Base-by-base conservation (phyloP, 345 rosid species). In the Sonneratia alba region DNA sequence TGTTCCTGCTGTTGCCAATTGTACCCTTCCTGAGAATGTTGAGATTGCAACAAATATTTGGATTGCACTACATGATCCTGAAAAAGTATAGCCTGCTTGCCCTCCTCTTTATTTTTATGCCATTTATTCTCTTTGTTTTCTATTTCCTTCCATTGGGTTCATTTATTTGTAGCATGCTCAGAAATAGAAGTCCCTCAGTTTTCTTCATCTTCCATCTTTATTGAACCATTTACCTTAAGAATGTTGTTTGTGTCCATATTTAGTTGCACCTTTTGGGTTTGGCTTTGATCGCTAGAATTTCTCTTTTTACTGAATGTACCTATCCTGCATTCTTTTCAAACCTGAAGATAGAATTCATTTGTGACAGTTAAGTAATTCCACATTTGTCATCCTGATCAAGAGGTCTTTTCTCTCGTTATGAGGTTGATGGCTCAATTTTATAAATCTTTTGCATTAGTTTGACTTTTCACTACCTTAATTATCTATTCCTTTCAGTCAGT, bases 21-120 rank as follows among this genome's bases (percentile, higher is more conserved):
- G 78, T 68, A 82, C 91, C 73, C 86, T 95, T 84, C 92, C 93
- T 51, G 77, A 85, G 82, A 81, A 82, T 77, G 85, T 87, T 81
- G 92, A 87, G 80, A 78, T 92, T 79, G 95, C 93, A 53, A 92
- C 99, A 51, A 83, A 87, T 78, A 78, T 95, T 73, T 95, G 99
- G 99, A 92, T 95, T 74, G 92, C 97, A 70, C 69, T 92, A 55
- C 97, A 95, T 83, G 99, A 95, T 81, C 88, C 96, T 47, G 97
- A 92, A 76, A 95, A 95, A 96, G 99, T 92, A 70, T 61, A 32
- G 68, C 72, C 70, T 82, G 22, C 67, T 55, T 45, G 53, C 55
- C 66, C 34, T 74, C 22, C 66, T 61, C 48, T 73, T 66, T 66
- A 53, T 36, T 56, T 18, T 71, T 6, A 70, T 49, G 67, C 55